Evolutionary conservation across 352 stramenopile genomes (phyloP), one percentile per base, ranked within the genome.

Genomic region (Phytopythium cucurbitacearum): DNA sequence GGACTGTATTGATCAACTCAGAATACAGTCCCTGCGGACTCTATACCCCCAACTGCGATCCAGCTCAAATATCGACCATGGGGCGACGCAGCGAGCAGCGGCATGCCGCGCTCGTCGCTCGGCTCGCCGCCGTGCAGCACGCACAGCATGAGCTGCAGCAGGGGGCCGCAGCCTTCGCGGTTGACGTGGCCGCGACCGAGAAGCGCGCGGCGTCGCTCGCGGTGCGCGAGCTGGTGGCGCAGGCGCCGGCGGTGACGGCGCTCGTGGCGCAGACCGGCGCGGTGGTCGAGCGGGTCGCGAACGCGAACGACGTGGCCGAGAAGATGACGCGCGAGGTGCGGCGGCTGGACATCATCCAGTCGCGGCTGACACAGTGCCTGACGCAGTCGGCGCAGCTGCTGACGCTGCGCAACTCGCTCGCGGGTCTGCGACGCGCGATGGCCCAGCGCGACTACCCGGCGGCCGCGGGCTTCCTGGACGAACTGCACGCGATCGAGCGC

Each of bases 251-350:
- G 5, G 81, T 90, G 36, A 82, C 73, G 3, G 69, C 85, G 47
- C 73, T 95, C 11, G 75, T 83, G 43, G 76, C 70, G 28, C 81
- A 91, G 58, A 95, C 85, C 8, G 77, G 80, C 32, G 79, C 83
- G 28, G 83, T 95, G 41, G 85, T 90, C 10, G 80, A 92, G 64
- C 80, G 81, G 43, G 82, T 95, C 42, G 81, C 76, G 10, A 93
- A 93, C 42, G 83, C 85, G 4, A 93, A 95, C 60, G 85, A 95
- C n/a, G 80, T 95, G 8, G 85, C 83, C 5, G 85, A 89, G 53
- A 94, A 92, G 62, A 95, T 95, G 85, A 94, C 85, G 46, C 71
- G 74, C 35, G 84, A 95, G 35, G 83, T 95, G 50, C 80, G 85
- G 21, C 80, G 73, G 9, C 61, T 95, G 34, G 85, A 92, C 50